These are phyloP conservation scores for Claviceps sp. DNA, from an alignment of 2,329 filamentous ascomycete genomes.

Conservation along the genomic window DNA sequence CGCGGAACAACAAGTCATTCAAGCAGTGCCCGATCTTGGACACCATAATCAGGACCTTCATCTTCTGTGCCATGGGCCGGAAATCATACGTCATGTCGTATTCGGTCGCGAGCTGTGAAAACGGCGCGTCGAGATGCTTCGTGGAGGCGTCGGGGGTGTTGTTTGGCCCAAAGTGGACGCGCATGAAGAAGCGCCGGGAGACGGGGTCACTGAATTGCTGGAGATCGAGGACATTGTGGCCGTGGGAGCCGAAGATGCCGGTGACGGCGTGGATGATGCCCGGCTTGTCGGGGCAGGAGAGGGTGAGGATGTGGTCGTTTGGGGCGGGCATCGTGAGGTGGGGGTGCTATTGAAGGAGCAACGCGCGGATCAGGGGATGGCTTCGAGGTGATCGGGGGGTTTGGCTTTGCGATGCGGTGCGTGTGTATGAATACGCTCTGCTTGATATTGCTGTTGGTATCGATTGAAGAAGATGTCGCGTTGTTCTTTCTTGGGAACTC, in stretches of 20 bases:
- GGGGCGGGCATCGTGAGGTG: constrained; percentile 20
- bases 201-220: constrained; percentile 72
- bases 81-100: constrained; percentile 62
- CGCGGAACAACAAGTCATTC: constrained; percentile 71
- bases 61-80: constrained; percentile 53
- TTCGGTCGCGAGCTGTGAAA: constrained; percentile 46
- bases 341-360: too few species aligned
- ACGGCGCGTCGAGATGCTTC: constrained; percentile 38
- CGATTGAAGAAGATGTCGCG: too few species aligned
- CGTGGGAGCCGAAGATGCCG: constrained; percentile 57
- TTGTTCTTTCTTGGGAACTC: too few species aligned
- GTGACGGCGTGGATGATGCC: constrained; percentile 80
- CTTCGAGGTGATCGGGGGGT: too few species aligned
- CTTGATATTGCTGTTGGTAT: too few species aligned
- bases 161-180: constrained; percentile 63
- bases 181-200: constrained; percentile 74
- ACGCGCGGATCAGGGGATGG: too few species aligned
- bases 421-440: too few species aligned
- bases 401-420: too few species aligned
- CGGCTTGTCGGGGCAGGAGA: constrained; percentile 73
- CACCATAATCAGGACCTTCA: constrained; percentile 74
- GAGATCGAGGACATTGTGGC: constrained; percentile 71
- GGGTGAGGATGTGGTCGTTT: constrained; percentile 58
- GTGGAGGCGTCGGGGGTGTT: constrained; percentile 19
- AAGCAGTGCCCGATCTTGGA: constrained; percentile 81